Evolutionary conservation across 768 basidiomycete genomes (phyloP).

Genomic region (Terana coerulea): DNA sequence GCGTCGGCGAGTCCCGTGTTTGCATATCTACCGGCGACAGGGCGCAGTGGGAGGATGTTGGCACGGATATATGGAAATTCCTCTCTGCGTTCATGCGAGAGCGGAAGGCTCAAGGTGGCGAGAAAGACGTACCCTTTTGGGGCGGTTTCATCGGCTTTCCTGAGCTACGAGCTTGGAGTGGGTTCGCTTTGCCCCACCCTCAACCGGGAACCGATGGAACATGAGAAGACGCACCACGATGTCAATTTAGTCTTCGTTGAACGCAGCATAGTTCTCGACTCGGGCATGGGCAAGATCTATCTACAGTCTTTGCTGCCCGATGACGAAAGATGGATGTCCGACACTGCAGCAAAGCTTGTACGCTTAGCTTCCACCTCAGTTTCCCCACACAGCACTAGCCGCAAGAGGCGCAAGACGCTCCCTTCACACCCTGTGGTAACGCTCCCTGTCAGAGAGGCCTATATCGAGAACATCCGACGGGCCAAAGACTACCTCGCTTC

Average conservation of each 20-base stretch:
- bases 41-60: slow-evolving; percentile 12
- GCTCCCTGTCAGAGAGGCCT: slow-evolving; percentile 56
- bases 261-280: slow-evolving; percentile 71
- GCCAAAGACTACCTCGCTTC: slow-evolving; percentile 74
- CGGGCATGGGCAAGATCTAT: slow-evolving; percentile 42
- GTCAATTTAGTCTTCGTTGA: slow-evolving; percentile 76
- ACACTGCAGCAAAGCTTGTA: slow-evolving; percentile 34
- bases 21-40: slow-evolving; percentile 36
- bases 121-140: slow-evolving; percentile 68
- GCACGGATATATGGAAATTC: slow-evolving; percentile 72
- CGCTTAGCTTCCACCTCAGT: slow-evolving; percentile 10
- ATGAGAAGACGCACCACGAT: slow-evolving; percentile 52
- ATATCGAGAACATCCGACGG: slow-evolving; percentile 62
- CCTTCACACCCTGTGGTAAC: slow-evolving; percentile 29
- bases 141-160: slow-evolving; percentile 74
- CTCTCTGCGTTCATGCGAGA: slow-evolving; percentile 63
- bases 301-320: slow-evolving; percentile 61
- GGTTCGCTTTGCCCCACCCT: slow-evolving; percentile 46
- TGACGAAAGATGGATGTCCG: slow-evolving; percentile 59
- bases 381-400: neutral
- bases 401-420: slow-evolving; percentile 18
- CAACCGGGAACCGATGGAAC: slow-evolving; percentile 12
- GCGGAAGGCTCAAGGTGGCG: slow-evolving; percentile 44
- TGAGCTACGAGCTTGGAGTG: slow-evolving; percentile 80
- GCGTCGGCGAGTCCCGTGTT: slow-evolving; percentile 46